Evolutionary conservation across 176 grass and related monocot species (phyloP).

Genomic region (Hsuehochloa calcarea): DNA sequence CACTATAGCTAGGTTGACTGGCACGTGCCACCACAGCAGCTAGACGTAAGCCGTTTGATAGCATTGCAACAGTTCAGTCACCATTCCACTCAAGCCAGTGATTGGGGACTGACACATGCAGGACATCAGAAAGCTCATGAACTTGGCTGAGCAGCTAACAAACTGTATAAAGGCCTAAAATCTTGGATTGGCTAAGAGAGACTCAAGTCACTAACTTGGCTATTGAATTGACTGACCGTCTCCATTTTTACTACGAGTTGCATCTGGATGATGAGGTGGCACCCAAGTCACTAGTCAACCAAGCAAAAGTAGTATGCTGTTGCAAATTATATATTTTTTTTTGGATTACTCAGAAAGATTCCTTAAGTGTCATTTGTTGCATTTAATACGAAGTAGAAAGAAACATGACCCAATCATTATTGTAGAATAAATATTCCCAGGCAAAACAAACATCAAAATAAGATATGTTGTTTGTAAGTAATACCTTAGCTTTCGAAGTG

Average conservation of each 20-base stretch:
- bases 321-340: not conserved
- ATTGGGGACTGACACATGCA: not conserved
- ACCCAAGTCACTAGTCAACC: not conserved
- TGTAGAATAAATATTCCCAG: not conserved
- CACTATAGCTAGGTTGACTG: not conserved
- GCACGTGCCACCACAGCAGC: not conserved
- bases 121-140: constrained; percentile 12
- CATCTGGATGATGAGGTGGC: constrained; percentile 16
- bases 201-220: constrained; percentile 15
- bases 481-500: constrained; percentile 82
- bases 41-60: not conserved
- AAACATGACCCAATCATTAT: constrained; percentile 28
- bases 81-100: not conserved
- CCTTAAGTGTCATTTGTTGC: not conserved
- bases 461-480: not conserved
- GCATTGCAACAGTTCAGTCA: constrained; percentile 1
- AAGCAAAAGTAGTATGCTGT: constrained; percentile 21
- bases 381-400: constrained; percentile 13
- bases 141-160: not conserved
- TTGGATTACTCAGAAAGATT: not conserved
- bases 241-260: constrained; percentile 7
- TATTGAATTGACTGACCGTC: not conserved
- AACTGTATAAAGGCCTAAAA: not conserved
- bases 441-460: constrained; percentile 12
- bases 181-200: not conserved